phyloP scores from a whole-genome alignment of 768 basidiomycete species.

The Ramaria sp. region DNA sequence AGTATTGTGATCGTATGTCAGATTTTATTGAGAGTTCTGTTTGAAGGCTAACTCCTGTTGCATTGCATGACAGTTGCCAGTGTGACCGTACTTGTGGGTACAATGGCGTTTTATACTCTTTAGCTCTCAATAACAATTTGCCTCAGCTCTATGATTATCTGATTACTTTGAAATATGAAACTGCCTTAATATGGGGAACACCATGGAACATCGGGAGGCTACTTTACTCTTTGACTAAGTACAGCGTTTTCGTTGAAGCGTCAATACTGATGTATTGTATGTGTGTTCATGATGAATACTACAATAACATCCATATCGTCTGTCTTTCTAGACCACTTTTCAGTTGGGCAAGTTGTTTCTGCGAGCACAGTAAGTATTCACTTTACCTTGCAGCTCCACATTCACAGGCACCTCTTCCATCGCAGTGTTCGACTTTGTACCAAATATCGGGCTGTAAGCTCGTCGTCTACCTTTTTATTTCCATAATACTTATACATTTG shows the following conservation, averaged over 20 bases:
- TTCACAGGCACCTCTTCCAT: not conserved
- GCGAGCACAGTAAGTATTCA: not conserved
- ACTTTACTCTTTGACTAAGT: constrained; percentile 20
- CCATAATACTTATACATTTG: not conserved
- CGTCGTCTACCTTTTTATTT: not conserved
- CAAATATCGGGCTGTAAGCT: not conserved
- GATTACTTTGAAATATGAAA: constrained; percentile 18
- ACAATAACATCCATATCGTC: not conserved
- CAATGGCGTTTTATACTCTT: not conserved
- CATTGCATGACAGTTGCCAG: not conserved
- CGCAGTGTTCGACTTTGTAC: not conserved
- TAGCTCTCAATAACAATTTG: not conserved
- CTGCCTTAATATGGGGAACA: constrained; percentile 17
- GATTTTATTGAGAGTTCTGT: not conserved
- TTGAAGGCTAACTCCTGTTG: not conserved
- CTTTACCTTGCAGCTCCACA: not conserved
- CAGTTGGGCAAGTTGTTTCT: not conserved
- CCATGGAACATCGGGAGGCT: constrained; percentile 17
- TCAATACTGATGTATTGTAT: constrained; percentile 2
- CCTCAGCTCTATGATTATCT: constrained; percentile 17
- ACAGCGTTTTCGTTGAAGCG: constrained; percentile 18
- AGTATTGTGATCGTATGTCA: not conserved
- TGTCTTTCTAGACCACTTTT: not conserved
- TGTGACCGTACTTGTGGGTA: not conserved
- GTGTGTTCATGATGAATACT: not conserved